Evolutionary conservation across 140 eudicot species (phyloP), one percentile per base, ranked within the genome.

Genomic region (Eryngium alpinum): DNA sequence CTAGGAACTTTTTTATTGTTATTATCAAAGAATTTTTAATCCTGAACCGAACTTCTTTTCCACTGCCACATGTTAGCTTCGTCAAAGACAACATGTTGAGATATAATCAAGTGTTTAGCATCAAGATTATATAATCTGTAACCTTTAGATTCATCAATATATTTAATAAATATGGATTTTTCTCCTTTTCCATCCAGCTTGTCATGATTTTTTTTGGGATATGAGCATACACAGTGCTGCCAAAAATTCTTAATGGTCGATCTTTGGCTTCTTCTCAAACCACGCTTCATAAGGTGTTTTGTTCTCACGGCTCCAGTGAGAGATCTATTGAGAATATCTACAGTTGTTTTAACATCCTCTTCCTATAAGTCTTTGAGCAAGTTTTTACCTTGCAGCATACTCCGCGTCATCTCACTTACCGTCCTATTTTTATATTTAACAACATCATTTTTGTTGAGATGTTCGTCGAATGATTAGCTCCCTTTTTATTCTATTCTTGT

Each of bases 401-500:
- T 59, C 2, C 66, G 66, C 6, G 66, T 25, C 66, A 59, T 59
- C 66, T 59, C 66, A 5, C 1, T 25, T 3, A 59, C 21, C 2
- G 27, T 59, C 1, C 77, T 24, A 16, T 71, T 56, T 16, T 21
- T 19, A 15, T 32, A 15, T 78, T 31, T 24, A 6, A 1, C 32
- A 17, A 53, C 71, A 0, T 21, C 6, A 5, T 53, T 77, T n/a
- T n/a, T 53, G 38, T 60, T 78, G 72, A 2, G 73, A 33, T 10
- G 31, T 59, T 5, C n/a, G 11, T 4, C 73, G 19, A 21, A 60
- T 33, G 0, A n/a, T 60, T 1, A 60, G n/a, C 32, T 59, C 25
- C 22, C 81, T 53, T 60, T 78, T 21, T 14, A 78, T 78, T 78
- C 73, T 73, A 22, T 46, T 75, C 16, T 75, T 63, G 24, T 44